phyloP scores from a whole-genome alignment of 2,329 filamentous ascomycete genomes.

The Pestalotiopsis sp. region DNA sequence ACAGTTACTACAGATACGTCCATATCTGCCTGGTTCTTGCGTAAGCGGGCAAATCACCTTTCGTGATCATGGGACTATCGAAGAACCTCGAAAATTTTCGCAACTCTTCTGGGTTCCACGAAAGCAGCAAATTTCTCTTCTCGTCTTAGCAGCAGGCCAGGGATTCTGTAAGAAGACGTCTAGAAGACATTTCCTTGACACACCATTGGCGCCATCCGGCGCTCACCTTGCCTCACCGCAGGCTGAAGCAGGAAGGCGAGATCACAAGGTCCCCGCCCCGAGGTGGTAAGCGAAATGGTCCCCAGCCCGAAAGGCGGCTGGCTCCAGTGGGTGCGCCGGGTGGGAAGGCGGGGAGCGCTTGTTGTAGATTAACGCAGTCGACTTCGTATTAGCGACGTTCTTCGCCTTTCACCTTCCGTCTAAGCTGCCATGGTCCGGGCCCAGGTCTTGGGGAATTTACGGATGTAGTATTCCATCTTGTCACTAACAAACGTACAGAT shows the following conservation, averaged over 20 bases:
- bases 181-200: conserved; percentile 1
- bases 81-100: background rate
- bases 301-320: background rate
- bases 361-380: background rate
- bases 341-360: background rate
- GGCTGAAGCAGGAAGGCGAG: conserved; percentile 5
- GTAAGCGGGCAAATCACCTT: background rate
- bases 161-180: background rate
- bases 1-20: too few species aligned
- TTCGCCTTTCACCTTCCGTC: conserved; percentile 3
- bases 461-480: background rate
- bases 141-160: background rate
- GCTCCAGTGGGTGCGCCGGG: background rate
- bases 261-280: background rate
- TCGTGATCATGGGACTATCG: background rate
- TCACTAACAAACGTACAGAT: background rate
- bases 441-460: background rate
- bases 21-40: background rate
- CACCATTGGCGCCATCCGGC: background rate
- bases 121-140: background rate
- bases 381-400: too few species aligned
- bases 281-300: background rate
- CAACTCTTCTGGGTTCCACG: background rate
- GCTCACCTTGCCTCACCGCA: conserved; percentile 7
- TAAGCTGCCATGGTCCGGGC: background rate